Evolutionary conservation across 2,329 filamentous ascomycete species (phyloP).

Genomic region (Cadophora gregata): DNA sequence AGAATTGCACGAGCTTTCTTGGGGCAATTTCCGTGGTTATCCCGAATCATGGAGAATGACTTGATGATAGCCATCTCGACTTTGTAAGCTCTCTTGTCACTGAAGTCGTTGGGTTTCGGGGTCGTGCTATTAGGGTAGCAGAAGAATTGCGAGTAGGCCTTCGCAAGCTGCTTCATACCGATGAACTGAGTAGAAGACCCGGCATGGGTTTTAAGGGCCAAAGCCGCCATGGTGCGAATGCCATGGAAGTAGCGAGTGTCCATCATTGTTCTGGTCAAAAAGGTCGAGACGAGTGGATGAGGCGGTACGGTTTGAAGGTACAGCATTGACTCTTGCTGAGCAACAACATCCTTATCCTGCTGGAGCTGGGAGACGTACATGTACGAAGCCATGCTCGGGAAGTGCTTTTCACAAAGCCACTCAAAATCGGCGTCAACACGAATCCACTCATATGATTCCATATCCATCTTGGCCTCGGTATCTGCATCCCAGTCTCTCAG

Average conservation of each 20-base stretch:
- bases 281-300: slow-evolving; percentile 84
- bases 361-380: slow-evolving; percentile 99
- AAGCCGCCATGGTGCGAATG: slow-evolving; percentile 84
- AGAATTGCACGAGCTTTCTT: slow-evolving; percentile 81
- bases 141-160: slow-evolving; percentile 86
- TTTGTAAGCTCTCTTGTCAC: slow-evolving; percentile 82
- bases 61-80: slow-evolving; percentile 84
- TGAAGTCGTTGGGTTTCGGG: slow-evolving; percentile 89
- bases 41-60: slow-evolving; percentile 79
- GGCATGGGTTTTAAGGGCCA: slow-evolving; percentile 78
- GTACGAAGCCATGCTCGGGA: slow-evolving; percentile 83
- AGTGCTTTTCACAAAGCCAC: slow-evolving; percentile 87
- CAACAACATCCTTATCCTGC: slow-evolving; percentile 94
- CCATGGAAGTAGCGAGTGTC: slow-evolving; percentile 93
- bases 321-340: slow-evolving; percentile 78
- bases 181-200: slow-evolving; percentile 74
- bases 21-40: slow-evolving; percentile 77
- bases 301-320: slow-evolving; percentile 71
- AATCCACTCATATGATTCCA: slow-evolving; percentile 98
- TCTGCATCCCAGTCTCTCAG: slow-evolving; percentile 89
- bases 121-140: slow-evolving; percentile 80
- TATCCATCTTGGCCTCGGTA: slow-evolving; percentile 88
- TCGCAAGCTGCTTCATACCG: slow-evolving; percentile 83
- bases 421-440: slow-evolving; percentile 98
- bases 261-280: slow-evolving; percentile 87